Percentiles rank a stretch among this genome's conserved stretches.
Evolutionary conservation across 1,139 yeast species (phyloP).

Genomic region (Blastobotrys buckinghamii): DNA sequence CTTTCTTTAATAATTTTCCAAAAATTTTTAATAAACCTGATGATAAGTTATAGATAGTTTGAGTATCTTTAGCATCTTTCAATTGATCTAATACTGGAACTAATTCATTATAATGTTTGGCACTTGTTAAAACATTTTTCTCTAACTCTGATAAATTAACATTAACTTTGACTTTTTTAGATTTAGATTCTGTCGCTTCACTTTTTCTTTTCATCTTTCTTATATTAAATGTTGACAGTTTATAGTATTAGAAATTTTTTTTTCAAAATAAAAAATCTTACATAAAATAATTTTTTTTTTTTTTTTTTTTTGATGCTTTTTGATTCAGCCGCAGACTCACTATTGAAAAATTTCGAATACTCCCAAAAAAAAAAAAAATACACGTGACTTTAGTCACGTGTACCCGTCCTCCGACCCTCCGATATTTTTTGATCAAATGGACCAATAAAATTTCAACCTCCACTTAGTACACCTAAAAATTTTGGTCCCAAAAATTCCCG

Average conservation of each 20-base stretch:
- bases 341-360: too few relatives aligned
- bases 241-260: not conserved
- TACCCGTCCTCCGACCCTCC: not conserved
- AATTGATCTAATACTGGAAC: conserved; percentile 42
- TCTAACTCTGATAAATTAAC: conserved; percentile 7
- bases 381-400: too few relatives aligned
- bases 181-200: not conserved
- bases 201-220: conserved; percentile 9
- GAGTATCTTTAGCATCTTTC: conserved; percentile 27
- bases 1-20: conserved; percentile 47
- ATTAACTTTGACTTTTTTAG: conserved; percentile 4
- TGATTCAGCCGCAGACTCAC: too few relatives aligned
- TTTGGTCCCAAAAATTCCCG: not conserved
- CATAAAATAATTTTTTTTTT: too few relatives aligned
- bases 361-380: too few relatives aligned
- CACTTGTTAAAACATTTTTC: conserved; percentile 4
- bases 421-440: not conserved
- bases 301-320: too few relatives aligned
- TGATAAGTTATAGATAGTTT: conserved; percentile 33
- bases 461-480: not conserved
- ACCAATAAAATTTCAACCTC: not conserved
- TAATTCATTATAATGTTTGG: conserved; percentile 48
- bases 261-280: not conserved
- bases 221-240: not conserved
- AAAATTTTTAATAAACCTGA: conserved; percentile 52